Conservation (phyloP, 2,329 filamentous ascomycete species). For the Hypoxylon sp. region DNA sequence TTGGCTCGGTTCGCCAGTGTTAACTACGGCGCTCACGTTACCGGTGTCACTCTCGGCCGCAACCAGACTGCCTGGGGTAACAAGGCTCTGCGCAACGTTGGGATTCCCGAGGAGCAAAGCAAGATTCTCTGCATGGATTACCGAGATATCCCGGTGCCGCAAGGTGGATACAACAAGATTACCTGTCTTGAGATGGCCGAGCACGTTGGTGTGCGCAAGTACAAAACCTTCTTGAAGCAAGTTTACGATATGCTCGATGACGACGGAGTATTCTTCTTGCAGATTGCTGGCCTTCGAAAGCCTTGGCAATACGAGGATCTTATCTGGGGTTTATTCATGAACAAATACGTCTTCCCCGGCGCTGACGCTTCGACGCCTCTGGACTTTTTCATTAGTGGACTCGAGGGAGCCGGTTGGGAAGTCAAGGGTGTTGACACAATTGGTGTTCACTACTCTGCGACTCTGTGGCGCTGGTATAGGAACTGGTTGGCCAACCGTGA, state of each 20-base stretch:
- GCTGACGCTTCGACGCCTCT: conserved; percentile 96
- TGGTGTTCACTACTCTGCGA: conserved; percentile 96
- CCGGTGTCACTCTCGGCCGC: conserved; percentile 92
- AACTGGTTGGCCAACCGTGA: conserved; percentile 97
- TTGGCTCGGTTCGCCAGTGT: conserved; percentile 92
- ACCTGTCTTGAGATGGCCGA: conserved; percentile 99
- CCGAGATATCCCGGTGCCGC: conserved; percentile 87
- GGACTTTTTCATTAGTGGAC: conserved; percentile 85
- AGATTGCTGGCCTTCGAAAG: conserved; percentile 94
- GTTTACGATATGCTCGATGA: conserved; percentile 97
- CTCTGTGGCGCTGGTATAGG: conserved; percentile 97
- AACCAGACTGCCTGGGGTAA: conserved; percentile 99
- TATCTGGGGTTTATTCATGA: conserved; percentile 99
- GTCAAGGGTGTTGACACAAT: conserved; percentile 93
- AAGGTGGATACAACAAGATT: conserved; percentile 91
- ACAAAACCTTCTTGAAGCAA: conserved; percentile 84
- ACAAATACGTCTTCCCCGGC: conserved; percentile 98
- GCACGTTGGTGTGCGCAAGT: conserved; percentile 95
- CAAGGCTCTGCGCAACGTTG: conserved; percentile 84
- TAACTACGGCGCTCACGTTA: conserved; percentile 89
- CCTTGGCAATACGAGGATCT: conserved; percentile 98
- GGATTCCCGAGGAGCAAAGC: conserved; percentile 89
- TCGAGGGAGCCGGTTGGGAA: conserved; percentile 91
- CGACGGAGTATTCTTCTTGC: conserved; percentile 95
- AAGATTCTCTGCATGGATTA: conserved; percentile 97